Evolutionary conservation across 306 rosid genomes (phyloP).

Genomic region (Pyrus communis): DNA sequence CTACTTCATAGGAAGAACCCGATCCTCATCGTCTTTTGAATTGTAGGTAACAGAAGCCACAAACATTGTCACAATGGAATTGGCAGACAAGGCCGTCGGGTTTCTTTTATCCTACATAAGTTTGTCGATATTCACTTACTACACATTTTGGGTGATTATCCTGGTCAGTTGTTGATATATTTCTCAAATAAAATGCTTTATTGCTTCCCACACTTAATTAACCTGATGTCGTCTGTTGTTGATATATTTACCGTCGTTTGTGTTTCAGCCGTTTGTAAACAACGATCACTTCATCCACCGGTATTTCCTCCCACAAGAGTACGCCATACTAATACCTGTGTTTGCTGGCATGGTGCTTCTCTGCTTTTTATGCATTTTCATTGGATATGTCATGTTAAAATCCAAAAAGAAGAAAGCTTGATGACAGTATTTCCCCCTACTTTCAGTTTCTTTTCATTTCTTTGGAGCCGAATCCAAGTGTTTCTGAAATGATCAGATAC

Average conservation of each 20-base stretch:
- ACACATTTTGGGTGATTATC: slow-evolving; percentile 92
- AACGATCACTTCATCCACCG: slow-evolving; percentile 72
- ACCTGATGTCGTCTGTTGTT: background rate
- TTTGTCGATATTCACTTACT: slow-evolving; percentile 75
- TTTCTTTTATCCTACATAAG: slow-evolving; percentile 61
- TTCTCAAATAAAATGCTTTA: background rate
- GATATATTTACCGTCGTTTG: background rate
- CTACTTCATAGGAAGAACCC: background rate
- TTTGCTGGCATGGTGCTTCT: slow-evolving; percentile 67
- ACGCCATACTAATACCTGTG: slow-evolving; percentile 74
- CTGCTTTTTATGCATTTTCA: slow-evolving; percentile 62
- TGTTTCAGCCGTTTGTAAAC: slow-evolving; percentile 94
- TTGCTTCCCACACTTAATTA: background rate
- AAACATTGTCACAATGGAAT: slow-evolving; percentile 48
- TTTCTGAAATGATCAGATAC: background rate
- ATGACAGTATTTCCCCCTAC: background rate
- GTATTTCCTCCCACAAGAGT: slow-evolving; percentile 87
- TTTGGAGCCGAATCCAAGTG: background rate
- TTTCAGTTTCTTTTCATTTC: background rate
- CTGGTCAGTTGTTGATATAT: slow-evolving; percentile 68
- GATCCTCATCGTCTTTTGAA: slow-evolving; percentile 11
- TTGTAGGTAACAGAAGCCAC: slow-evolving; percentile 34
- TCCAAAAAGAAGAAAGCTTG: slow-evolving; percentile 82
- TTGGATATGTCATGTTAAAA: slow-evolving; percentile 89
- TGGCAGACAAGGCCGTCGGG: slow-evolving; percentile 83